Conservation (phyloP, 73 alveolate genomes). For the Tetrahymena borealis region DNA sequence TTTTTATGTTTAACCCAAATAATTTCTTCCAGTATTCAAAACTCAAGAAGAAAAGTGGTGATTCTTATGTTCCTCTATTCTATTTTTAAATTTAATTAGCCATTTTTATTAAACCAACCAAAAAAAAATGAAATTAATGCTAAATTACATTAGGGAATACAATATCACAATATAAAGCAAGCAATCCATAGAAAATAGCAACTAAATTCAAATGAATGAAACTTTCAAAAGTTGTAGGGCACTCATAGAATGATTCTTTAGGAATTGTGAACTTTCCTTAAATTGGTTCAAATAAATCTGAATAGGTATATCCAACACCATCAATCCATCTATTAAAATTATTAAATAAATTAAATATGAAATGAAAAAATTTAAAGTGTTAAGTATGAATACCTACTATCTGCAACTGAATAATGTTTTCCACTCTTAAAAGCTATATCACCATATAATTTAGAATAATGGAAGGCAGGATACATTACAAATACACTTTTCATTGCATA, state of each 20-base stretch:
- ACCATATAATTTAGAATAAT: slow-evolving; percentile 40
- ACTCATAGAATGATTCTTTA: not conserved
- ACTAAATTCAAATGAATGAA: not conserved
- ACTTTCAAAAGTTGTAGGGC: not conserved
- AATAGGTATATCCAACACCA: slow-evolving; percentile 44
- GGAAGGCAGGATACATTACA: slow-evolving; percentile 50
- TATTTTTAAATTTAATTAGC: not conserved
- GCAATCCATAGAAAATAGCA: not conserved
- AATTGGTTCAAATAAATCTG: slow-evolving; percentile 5
- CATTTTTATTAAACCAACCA: not conserved
- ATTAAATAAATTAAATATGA: not conserved
- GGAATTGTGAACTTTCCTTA: not conserved
- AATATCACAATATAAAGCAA: not conserved
- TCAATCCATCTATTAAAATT: slow-evolving; percentile 30
- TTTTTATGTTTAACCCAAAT: not conserved
- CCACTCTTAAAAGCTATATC: slow-evolving; percentile 47
- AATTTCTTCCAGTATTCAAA: not conserved
- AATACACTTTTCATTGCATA: slow-evolving; percentile 5
- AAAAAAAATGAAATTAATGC: not conserved
- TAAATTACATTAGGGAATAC: not conserved
- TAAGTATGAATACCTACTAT: not conserved
- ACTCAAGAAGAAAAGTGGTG: not conserved
- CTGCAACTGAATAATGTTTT: slow-evolving; percentile 43
- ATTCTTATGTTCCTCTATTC: not conserved
- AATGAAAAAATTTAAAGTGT: not conserved